Percentiles rank a stretch among this genome's conserved stretches.
Evolutionary conservation across 768 basidiomycete genomes (phyloP).

Genomic region (Russula earlei): DNA sequence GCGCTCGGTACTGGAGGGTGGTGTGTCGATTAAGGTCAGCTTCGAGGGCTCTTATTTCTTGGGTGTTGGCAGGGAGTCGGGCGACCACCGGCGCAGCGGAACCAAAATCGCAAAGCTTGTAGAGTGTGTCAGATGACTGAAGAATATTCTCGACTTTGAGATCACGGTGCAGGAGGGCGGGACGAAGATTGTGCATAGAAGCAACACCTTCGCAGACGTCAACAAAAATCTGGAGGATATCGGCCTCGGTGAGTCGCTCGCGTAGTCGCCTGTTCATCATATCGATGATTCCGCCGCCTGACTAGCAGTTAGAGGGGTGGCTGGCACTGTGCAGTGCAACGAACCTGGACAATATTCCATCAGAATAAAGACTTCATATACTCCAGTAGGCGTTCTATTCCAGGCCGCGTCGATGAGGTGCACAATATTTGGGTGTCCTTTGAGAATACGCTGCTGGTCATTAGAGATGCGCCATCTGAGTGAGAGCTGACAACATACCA

Average conservation of each 20-base stretch:
- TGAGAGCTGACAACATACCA: constrained; percentile 49
- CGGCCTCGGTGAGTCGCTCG: constrained; percentile 88
- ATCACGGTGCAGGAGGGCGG: constrained; percentile 90
- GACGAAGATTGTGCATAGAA: constrained; percentile 89
- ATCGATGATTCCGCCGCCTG: constrained; percentile 97
- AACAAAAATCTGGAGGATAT: constrained; percentile 95
- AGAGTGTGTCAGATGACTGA: constrained; percentile 71
- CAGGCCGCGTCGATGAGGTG: constrained; percentile 94
- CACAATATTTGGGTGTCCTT: constrained; percentile 92
- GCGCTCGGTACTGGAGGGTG: constrained; percentile 95
- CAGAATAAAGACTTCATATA: constrained; percentile 93
- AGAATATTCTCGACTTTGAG: constrained; percentile 99
- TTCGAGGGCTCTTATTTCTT: constrained; percentile 82
- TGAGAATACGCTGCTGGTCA: constrained; percentile 60
- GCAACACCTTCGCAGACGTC: constrained; percentile 97
- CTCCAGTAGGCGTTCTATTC: constrained; percentile 72
- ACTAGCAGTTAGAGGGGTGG: constrained; percentile 14
- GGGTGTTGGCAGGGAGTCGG: constrained; percentile 63
- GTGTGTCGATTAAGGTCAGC: constrained; percentile 91
- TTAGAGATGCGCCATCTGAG: constrained; percentile 8
- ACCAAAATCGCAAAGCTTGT: constrained; percentile 97
- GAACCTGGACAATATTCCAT: constrained; percentile 95
- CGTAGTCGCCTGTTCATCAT: constrained; percentile 97
- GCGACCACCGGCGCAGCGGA: constrained; percentile 70
- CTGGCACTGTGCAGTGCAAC: constrained; percentile 19